Base-by-base conservation (phyloP, 2,329 filamentous ascomycete genomes). In the Alternaria gaisen region DNA sequence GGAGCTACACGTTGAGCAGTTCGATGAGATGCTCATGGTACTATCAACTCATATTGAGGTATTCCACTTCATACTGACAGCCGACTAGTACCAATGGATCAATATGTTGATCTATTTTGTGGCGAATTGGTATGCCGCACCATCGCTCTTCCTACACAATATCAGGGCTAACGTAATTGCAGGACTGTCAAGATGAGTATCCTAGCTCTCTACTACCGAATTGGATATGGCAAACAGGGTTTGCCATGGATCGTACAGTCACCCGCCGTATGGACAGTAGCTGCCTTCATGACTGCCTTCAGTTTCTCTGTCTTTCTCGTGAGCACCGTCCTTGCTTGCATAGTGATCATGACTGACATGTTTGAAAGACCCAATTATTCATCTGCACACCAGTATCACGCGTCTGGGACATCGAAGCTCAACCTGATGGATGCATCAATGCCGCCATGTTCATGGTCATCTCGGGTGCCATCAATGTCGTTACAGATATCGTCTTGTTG, bases 111-210 rank as follows among this genome's bases (percentile, higher is more conserved):
- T 73, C 18, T 75, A 75, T 54, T 70, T 72, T 30, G 51, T 70
- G 26, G 71, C 66, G 14, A 75, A 72, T 40, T 73, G 72, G 72
- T 72, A 55, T 38, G 52, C 24, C 24, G 32, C 40, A 26, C 32
- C 42, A 30, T 22, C n/a, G n/a, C 30, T 20, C 47, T 26, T 26
- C 9, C 14, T 12, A 11, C 10, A 16, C 28, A 5, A 28, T 12
- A 10, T 11, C 34, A 50, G 12, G 10, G 20, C 48, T 54, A 48
- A 58, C 46, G 12, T 41, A 32, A 47, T 14, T 24, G 20, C 12
- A 74, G 72, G 71, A 63, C 71, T 12, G 70, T 75, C 0, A 75
- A 75, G 42, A 72, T 75, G 70, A 74, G 71, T 57, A 73, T 74
- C 12, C 52, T 75, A 11, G 68, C 69, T 2, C 55, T 75, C 2